phyloP scores from a whole-genome alignment of 202 grass and related monocot species.

The Setaria italica region DNA sequence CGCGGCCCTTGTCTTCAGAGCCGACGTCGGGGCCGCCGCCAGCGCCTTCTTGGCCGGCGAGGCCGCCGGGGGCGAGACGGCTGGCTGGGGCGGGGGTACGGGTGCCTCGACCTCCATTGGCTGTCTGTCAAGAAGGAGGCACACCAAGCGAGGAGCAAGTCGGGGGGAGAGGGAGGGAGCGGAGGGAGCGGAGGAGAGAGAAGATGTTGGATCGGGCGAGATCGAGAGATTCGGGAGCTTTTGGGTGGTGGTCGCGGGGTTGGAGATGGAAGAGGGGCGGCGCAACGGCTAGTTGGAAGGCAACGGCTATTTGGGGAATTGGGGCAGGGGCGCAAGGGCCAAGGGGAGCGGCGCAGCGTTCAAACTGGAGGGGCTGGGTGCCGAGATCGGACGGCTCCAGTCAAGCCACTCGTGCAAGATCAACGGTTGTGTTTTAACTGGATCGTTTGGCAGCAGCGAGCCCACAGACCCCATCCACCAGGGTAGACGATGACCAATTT shows the following conservation, averaged over 20 bases:
- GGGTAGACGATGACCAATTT: too few relatives aligned
- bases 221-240: not conserved
- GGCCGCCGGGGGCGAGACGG: conserved; percentile 18
- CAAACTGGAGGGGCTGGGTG: conserved; percentile 7
- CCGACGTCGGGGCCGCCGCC: not conserved
- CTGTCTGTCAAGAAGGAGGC: not conserved
- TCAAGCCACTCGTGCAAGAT: not conserved
- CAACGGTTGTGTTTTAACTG: not conserved
- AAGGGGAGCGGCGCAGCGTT: conserved; percentile 29
- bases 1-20: not conserved
- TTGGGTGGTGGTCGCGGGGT: not conserved
- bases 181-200: not conserved
- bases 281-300: conserved; percentile 48
- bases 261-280: conserved; percentile 1
- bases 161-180: not conserved
- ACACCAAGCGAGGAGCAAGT: not conserved
- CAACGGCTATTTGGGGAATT: not conserved
- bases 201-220: not conserved
- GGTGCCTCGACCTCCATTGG: conserved; percentile 39
- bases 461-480: too few relatives aligned
- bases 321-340: too few relatives aligned
- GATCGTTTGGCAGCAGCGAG: not conserved
- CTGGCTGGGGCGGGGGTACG: conserved; percentile 34
- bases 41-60: conserved; percentile 17
- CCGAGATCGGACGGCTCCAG: not conserved